These are phyloP conservation scores for Boletus rubroflammeus DNA, from an alignment of 768 basidiomycete genomes.

Conservation along the genomic window DNA sequence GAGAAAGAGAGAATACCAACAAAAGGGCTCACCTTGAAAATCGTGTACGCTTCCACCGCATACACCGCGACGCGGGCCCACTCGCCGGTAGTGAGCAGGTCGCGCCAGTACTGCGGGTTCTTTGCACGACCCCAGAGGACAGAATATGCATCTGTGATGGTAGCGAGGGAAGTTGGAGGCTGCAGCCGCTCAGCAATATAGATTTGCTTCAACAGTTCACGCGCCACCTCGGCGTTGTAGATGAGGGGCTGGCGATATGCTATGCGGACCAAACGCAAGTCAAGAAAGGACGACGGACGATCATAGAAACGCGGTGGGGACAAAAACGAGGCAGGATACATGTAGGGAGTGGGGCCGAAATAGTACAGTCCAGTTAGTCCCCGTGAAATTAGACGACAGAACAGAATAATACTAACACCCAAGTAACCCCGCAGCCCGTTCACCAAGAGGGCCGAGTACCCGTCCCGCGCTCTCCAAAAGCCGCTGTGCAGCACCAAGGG, in stretches of 20 bases:
- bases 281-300: neutral
- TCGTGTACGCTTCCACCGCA: slow-evolving; percentile 82
- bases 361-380: slow-evolving; percentile 1
- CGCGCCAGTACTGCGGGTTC: slow-evolving; percentile 58
- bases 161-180: slow-evolving; percentile 58
- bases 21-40: slow-evolving; percentile 65
- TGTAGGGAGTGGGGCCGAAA: neutral
- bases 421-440: slow-evolving; percentile 56
- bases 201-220: slow-evolving; percentile 72
- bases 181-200: slow-evolving; percentile 60
- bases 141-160: slow-evolving; percentile 57
- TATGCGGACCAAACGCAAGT: slow-evolving; percentile 16
- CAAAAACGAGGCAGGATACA: neutral
- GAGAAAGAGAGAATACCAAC: neutral
- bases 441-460: slow-evolving; percentile 45
- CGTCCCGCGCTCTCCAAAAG: slow-evolving; percentile 50
- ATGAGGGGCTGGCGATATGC: slow-evolving; percentile 75
- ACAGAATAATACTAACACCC: slow-evolving; percentile 39
- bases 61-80: slow-evolving; percentile 67
- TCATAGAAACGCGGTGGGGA: neutral
- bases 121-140: slow-evolving; percentile 61
- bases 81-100: slow-evolving; percentile 58
- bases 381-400: neutral
- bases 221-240: slow-evolving; percentile 76
- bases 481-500: slow-evolving; percentile 55